Conservation (phyloP, 2,329 filamentous ascomycete species). For the Monilinia laxa region DNA sequence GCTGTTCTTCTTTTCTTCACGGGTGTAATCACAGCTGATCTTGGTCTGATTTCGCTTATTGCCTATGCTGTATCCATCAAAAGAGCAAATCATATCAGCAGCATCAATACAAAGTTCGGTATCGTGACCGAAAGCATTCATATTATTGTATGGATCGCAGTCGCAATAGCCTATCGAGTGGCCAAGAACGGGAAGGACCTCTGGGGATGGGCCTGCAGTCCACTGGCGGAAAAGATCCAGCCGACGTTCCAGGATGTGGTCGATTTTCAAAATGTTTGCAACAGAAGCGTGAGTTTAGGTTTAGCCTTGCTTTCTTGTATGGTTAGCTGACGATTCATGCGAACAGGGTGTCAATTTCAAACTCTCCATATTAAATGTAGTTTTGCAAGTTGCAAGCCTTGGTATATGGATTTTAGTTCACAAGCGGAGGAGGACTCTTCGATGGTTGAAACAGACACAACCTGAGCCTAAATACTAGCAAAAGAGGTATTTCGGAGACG, state of each 20-base stretch:
- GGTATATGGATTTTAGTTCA: constrained; percentile 15
- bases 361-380: background rate
- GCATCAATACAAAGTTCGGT: constrained; percentile 22
- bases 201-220: constrained; percentile 32
- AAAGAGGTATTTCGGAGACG: too few relatives aligned
- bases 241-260: constrained; percentile 29
- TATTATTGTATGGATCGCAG: constrained; percentile 28
- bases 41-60: constrained; percentile 26
- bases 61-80: constrained; percentile 27
- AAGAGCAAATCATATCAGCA: constrained; percentile 26
- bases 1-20: constrained; percentile 27
- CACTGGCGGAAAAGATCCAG: constrained; percentile 29
- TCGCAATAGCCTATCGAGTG: constrained; percentile 28
- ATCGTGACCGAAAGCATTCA: constrained; percentile 25
- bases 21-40: constrained; percentile 24
- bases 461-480: background rate
- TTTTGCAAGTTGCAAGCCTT: constrained; percentile 12
- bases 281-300: constrained; percentile 25
- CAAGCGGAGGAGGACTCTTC: background rate
- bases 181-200: constrained; percentile 31
- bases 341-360: constrained; percentile 4
- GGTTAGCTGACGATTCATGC: background rate
- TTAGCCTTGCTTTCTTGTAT: background rate
- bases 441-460: constrained; percentile 11
- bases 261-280: constrained; percentile 30